Evolutionary conservation across 352 stramenopile species (phyloP).

Genomic region (Phytophthora pinifolia): DNA sequence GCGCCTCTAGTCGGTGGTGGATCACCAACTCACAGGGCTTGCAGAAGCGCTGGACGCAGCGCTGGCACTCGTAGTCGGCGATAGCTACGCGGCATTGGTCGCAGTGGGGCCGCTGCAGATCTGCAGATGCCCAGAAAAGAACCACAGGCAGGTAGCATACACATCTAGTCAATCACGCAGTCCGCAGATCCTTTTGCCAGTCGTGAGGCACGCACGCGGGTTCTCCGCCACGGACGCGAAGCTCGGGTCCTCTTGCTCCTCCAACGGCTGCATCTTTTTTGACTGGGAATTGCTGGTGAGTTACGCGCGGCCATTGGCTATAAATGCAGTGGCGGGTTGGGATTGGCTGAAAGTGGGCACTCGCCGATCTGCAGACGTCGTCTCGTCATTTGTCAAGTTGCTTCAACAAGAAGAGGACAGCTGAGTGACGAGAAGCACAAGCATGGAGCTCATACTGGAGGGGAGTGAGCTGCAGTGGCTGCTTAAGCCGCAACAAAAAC

Average conservation of each 20-base stretch:
- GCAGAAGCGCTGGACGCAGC: conserved; percentile 52
- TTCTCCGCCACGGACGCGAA: conserved; percentile 40
- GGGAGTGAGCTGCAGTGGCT: conserved; percentile 34
- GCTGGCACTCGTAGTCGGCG: conserved; percentile 45
- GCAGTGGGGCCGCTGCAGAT: conserved; percentile 49
- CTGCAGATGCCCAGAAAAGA: conserved; percentile 18
- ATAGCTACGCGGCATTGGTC: conserved; percentile 35
- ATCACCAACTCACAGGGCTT: conserved; percentile 39
- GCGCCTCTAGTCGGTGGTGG: conserved; percentile 37
- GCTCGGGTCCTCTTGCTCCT: conserved; percentile 38
- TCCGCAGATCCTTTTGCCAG: neutral
- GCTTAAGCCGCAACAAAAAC: conserved; percentile 17
- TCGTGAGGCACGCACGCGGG: conserved; percentile 23
- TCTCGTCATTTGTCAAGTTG: conserved; percentile 13
- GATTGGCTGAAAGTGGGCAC: neutral
- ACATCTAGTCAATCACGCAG: neutral
- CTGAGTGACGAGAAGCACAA: conserved; percentile 1
- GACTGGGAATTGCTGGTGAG: conserved; percentile 13
- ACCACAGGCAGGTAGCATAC: neutral
- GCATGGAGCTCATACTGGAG: conserved; percentile 44
- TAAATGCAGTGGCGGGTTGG: conserved; percentile 10
- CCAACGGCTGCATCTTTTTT: conserved; percentile 31
- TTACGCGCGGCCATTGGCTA: neutral
- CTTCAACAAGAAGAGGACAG: conserved; percentile 23
- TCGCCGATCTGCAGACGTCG: neutral